Conservation (phyloP, 345 rosid species). For the Populus ilicifolia region DNA sequence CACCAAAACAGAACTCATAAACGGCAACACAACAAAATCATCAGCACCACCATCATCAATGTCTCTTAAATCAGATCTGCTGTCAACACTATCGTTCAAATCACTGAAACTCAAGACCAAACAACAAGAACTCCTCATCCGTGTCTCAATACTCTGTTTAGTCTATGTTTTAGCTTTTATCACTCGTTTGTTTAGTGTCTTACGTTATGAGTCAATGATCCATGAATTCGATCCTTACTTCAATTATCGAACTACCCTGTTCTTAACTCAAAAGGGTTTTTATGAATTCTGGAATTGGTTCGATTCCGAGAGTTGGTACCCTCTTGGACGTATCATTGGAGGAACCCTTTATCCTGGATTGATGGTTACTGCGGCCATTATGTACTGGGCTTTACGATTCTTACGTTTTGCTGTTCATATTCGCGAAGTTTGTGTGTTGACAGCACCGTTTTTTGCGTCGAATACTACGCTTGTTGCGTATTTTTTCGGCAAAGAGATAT, state of each 20-base stretch:
- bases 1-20: background rate
- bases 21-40: background rate
- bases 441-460: constrained; percentile 95
- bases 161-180: constrained; percentile 84
- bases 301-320: constrained; percentile 96
- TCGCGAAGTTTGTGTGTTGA: constrained; percentile 92
- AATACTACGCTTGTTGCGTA: constrained; percentile 91
- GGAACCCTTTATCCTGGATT: constrained; percentile 95
- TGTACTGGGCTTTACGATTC: constrained; percentile 65
- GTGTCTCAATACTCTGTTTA: constrained; percentile 76
- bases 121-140: constrained; percentile 88
- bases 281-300: constrained; percentile 99
- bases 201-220: constrained; percentile 97
- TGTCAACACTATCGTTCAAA: constrained; percentile 37
- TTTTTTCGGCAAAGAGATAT: constrained; percentile 93
- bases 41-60: background rate
- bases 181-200: constrained; percentile 83
- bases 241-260: constrained; percentile 86
- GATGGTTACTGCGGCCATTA: constrained; percentile 83
- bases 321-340: constrained; percentile 92
- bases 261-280: constrained; percentile 76
- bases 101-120: constrained; percentile 70
- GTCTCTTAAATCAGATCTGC: constrained; percentile 41
- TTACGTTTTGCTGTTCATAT: constrained; percentile 84
- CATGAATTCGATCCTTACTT: constrained; percentile 98